Conservation (phyloP, 306 rosid species). For the Sechiopsis laciniata region DNA sequence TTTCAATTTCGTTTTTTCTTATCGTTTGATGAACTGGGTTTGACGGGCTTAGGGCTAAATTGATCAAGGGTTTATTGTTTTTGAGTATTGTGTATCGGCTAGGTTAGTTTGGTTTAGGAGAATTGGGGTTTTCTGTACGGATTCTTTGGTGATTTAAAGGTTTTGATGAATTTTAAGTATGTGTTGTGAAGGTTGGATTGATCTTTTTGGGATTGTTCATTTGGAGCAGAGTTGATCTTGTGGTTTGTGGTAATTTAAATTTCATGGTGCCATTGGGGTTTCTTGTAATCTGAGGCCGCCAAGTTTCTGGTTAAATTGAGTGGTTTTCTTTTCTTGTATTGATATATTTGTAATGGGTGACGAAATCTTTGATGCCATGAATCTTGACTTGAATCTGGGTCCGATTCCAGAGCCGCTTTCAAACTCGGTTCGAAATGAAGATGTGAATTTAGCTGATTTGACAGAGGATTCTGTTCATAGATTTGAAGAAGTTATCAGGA, state of each 20-base stretch:
- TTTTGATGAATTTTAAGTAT: neutral
- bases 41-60: neutral
- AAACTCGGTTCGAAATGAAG: conserved; percentile 33
- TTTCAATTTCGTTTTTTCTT: neutral
- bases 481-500: conserved; percentile 47
- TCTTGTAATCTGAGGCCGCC: conserved; percentile 32
- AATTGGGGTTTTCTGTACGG: conserved; percentile 17
- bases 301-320: conserved; percentile 16
- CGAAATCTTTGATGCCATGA: conserved; percentile 71
- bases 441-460: conserved; percentile 55
- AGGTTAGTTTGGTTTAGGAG: conserved; percentile 21
- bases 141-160: conserved; percentile 5
- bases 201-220: conserved; percentile 7
- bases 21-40: conserved; percentile 4
- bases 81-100: neutral
- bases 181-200: conserved; percentile 21
- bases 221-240: conserved; percentile 15
- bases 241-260: conserved; percentile 30
- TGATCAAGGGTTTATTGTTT: neutral
- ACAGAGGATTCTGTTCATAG: conserved; percentile 44
- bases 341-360: conserved; percentile 58
- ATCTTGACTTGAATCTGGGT: conserved; percentile 93
- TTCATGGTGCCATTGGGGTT: conserved; percentile 35
- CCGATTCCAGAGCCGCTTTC: conserved; percentile 60
- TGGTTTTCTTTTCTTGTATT: neutral